Percentiles rank a stretch among this genome's conserved stretches.
These are phyloP conservation scores for Microbotryum scabiosae DNA, from an alignment of 1,284 basidiomycete species.

Conservation along the genomic window DNA sequence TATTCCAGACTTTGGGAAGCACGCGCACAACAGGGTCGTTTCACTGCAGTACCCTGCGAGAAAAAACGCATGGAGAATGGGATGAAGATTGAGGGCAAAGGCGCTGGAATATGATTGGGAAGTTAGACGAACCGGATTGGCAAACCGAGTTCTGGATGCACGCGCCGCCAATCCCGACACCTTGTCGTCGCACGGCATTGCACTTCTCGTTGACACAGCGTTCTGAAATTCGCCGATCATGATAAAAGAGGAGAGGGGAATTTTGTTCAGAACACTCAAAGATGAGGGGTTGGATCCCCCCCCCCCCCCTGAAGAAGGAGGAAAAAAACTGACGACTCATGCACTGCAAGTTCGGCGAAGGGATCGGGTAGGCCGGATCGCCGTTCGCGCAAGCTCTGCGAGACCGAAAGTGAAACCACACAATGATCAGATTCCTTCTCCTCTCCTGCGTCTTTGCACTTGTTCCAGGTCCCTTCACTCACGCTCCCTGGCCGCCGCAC, in stretches of 20 bases:
- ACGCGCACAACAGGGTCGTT: no score
- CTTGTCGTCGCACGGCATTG: conserved; percentile 9
- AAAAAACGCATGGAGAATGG: no score
- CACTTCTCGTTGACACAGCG: conserved; percentile 14
- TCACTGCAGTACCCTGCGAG: conserved; percentile 1
- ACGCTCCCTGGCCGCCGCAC: conserved; percentile 26
- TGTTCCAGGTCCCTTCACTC: not conserved
- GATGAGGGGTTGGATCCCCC: no score
- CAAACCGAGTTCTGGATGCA: conserved; percentile 24
- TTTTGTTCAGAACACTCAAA: no score
- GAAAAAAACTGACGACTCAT: conserved; percentile 9
- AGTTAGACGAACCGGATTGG: conserved; percentile 2
- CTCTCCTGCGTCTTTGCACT: no score
- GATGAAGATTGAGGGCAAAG: no score
- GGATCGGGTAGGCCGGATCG: conserved; percentile 15
- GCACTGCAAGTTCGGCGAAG: conserved; percentile 28
- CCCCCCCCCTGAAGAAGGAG: no score
- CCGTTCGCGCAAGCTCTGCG: conserved; percentile 26
- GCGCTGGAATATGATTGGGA: no score
- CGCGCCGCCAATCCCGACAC: conserved; percentile 19
- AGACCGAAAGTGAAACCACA: not conserved
- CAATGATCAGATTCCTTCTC: no score
- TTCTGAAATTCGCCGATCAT: conserved; percentile 13
- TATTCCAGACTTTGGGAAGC: no score
- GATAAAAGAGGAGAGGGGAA: no score